Evolutionary conservation across 192 early-diverging fungal genomes (phyloP).

Genomic region (Globomyces pollinis-pini): DNA sequence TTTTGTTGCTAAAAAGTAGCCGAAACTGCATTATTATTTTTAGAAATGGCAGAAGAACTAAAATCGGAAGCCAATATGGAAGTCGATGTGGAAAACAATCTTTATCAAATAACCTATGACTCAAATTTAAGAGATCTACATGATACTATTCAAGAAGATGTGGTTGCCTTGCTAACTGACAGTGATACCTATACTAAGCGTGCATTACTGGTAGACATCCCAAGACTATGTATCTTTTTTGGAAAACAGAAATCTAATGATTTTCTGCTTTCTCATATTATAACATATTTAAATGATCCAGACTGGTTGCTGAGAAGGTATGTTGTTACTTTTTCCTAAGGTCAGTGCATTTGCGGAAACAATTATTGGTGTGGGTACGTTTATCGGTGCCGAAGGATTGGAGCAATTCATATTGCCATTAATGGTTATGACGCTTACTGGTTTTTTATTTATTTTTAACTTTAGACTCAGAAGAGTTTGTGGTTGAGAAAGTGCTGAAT

Average conservation of each 20-base stretch:
- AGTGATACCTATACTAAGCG: constrained; percentile 71
- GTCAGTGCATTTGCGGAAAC: constrained; percentile 91
- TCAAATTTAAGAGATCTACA: constrained; percentile 66
- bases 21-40: constrained; percentile 65
- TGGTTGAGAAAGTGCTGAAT: constrained; percentile 81
- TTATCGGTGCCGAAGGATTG: constrained; percentile 76
- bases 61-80: constrained; percentile 23
- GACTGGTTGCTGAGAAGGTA: constrained; percentile 90
- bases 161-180: constrained; percentile 74
- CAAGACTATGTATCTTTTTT: constrained; percentile 74
- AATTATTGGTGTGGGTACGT: constrained; percentile 80
- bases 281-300: constrained; percentile 92
- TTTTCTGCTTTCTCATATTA: constrained; percentile 81
- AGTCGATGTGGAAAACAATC: constrained; percentile 37
- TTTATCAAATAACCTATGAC: constrained; percentile 60
- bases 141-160: constrained; percentile 71
- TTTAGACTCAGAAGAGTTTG: constrained; percentile 82
- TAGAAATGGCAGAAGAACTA: constrained; percentile 65
- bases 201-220: constrained; percentile 73
- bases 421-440: constrained; percentile 73
- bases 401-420: constrained; percentile 92
- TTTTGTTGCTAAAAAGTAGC: constrained; percentile 55
- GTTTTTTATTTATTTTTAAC: constrained; percentile 27
- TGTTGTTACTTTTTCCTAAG: too few relatives aligned
- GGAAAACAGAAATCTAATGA: constrained; percentile 76